phyloP scores from a whole-genome alignment of 2,329 filamentous ascomycete genomes.

The Tricladium varicosporioides region DNA sequence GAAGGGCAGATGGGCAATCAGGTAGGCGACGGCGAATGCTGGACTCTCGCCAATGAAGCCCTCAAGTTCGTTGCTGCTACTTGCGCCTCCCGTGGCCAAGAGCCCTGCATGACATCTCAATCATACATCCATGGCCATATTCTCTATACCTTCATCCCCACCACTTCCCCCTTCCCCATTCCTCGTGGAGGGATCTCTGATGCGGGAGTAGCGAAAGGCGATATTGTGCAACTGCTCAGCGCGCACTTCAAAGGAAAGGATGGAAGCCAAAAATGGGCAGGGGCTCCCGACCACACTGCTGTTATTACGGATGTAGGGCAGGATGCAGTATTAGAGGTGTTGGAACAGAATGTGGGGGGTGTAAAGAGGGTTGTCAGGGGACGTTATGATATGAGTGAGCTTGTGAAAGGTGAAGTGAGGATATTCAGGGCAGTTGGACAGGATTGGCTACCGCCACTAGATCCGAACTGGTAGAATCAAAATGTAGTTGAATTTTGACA shows the following conservation, averaged over 20 bases:
- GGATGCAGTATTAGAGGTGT: slow-evolving; percentile 29
- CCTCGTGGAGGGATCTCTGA: slow-evolving; percentile 25
- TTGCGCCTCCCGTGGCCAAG: slow-evolving; percentile 22
- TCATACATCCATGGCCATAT: slow-evolving; percentile 33
- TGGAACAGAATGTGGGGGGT: slow-evolving; percentile 36
- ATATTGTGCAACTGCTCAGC: slow-evolving; percentile 36
- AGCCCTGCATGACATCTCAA: slow-evolving; percentile 34
- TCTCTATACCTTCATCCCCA: slow-evolving; percentile 32
- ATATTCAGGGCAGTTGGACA: slow-evolving; percentile 33
- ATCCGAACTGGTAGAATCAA: slow-evolving; percentile 27
- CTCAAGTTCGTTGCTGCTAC: slow-evolving; percentile 28
- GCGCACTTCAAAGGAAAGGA: slow-evolving; percentile 30
- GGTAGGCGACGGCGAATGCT: slow-evolving; percentile 40
- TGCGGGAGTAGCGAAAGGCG: slow-evolving; percentile 33
- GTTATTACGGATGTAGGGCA: slow-evolving; percentile 31
- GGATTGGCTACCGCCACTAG: slow-evolving; percentile 30
- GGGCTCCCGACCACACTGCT: slow-evolving; percentile 36
- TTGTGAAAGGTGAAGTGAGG: slow-evolving; percentile 33
- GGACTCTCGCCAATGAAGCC: slow-evolving; percentile 36
- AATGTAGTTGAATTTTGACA: too few relatives aligned
- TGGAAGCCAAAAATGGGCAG: slow-evolving; percentile 30
- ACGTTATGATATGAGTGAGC: slow-evolving; percentile 29
- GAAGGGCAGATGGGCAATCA: slow-evolving; percentile 30
- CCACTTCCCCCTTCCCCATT: slow-evolving; percentile 17
- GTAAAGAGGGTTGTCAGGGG: slow-evolving; percentile 32